Evolutionary conservation across 495 filamentous ascomycete species (phyloP).

Genomic region (Tuber melanosporum): DNA sequence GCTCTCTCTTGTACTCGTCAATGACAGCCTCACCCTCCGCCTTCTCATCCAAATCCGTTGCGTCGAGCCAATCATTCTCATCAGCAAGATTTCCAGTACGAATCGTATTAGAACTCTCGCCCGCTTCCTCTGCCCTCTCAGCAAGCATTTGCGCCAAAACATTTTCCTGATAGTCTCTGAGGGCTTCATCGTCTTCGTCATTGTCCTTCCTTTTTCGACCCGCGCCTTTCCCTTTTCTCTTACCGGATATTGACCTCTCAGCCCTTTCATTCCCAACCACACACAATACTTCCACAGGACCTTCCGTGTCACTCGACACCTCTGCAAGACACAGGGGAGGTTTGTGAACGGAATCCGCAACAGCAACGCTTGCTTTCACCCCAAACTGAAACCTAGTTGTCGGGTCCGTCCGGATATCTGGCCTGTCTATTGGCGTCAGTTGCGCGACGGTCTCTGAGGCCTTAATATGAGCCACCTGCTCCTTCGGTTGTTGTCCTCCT

Average conservation of each 20-base stretch:
- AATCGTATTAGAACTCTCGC: neutral
- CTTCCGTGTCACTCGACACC: neutral
- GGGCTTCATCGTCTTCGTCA: constrained; percentile 49
- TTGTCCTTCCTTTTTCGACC: constrained; percentile 25
- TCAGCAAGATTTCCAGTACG: constrained; percentile 48
- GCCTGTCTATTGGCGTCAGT: neutral
- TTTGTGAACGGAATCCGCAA: neutral
- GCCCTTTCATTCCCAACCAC: neutral
- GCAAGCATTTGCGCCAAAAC: constrained; percentile 44
- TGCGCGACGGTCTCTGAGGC: neutral
- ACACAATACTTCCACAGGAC: neutral
- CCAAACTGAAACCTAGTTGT: neutral
- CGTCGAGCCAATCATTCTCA: constrained; percentile 39
- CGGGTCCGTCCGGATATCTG: neutral
- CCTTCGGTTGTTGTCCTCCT: neutral
- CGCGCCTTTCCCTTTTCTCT: constrained; percentile 29
- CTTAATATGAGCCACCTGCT: neutral
- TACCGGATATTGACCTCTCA: constrained; percentile 19
- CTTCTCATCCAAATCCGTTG: constrained; percentile 26
- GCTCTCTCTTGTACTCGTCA: constrained; percentile 26
- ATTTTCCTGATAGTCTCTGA: constrained; percentile 74
- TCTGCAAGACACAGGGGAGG: neutral
- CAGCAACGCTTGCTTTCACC: neutral
- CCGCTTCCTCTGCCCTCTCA: constrained; percentile 16
- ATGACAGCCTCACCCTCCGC: constrained; percentile 30